Evolutionary conservation across 2,329 filamentous ascomycete species (phyloP).

Genomic region (Aspergillus caelatus): DNA sequence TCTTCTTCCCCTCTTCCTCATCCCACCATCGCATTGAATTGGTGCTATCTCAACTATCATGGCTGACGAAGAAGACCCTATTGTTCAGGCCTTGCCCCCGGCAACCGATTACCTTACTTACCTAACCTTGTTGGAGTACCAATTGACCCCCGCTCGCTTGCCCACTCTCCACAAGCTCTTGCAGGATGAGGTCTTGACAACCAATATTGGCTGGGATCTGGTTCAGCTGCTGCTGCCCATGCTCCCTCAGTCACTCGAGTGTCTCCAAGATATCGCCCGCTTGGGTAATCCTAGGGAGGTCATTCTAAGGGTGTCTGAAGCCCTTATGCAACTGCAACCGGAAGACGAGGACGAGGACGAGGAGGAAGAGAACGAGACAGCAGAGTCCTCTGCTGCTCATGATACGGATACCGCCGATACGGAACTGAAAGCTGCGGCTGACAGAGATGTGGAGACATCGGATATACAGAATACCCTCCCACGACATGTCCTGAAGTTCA

Average conservation of each 20-base stretch:
- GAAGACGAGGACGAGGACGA: constrained; percentile 38
- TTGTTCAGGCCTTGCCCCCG: constrained; percentile 62
- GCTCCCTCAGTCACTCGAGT: constrained; percentile 60
- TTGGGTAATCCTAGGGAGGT: constrained; percentile 67
- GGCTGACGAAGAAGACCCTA: constrained; percentile 47
- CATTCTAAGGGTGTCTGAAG: constrained; percentile 65
- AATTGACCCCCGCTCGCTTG: constrained; percentile 60
- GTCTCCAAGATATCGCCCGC: constrained; percentile 63
- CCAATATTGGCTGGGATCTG: constrained; percentile 69
- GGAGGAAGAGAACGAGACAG: constrained; percentile 20
- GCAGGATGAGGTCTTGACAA: constrained; percentile 62
- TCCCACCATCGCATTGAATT: constrained; percentile 10
- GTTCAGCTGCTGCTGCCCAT: constrained; percentile 64
- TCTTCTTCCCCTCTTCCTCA: constrained; percentile 2
- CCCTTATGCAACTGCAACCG: constrained; percentile 59
- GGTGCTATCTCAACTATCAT: constrained; percentile 20
- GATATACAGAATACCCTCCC: constrained; percentile 21
- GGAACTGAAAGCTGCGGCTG: constrained; percentile 12
- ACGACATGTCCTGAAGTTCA: constrained; percentile 44
- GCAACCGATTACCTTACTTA: constrained; percentile 68
- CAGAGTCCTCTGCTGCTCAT: background rate
- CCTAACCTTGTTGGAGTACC: constrained; percentile 66
- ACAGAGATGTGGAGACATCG: constrained; percentile 23
- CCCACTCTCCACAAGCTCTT: constrained; percentile 61
- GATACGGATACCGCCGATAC: background rate